phyloP scores from a whole-genome alignment of 2,329 filamentous ascomycete genomes.

The Phialophora expanda region DNA sequence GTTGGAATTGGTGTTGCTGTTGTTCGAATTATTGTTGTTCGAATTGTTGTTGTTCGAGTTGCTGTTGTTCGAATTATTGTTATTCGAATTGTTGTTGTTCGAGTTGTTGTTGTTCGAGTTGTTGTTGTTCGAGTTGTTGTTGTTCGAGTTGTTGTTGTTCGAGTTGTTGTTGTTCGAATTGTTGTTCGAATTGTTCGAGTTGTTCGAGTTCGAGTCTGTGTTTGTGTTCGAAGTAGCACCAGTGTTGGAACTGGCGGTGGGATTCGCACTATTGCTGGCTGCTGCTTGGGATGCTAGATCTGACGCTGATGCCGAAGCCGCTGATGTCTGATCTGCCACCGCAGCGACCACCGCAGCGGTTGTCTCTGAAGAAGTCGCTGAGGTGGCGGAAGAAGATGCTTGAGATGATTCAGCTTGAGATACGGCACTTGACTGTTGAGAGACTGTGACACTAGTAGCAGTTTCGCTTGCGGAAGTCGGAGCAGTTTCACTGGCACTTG shows the following conservation, averaged over 20 bases:
- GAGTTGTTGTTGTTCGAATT: background rate
- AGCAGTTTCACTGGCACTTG: background rate
- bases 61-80: background rate
- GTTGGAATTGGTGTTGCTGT: background rate
- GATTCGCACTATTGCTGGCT: background rate
- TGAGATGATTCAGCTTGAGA: conserved; percentile 2
- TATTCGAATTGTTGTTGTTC: background rate
- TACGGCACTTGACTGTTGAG: background rate
- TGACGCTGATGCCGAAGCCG: background rate
- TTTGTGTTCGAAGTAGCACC: background rate
- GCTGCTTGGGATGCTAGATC: background rate
- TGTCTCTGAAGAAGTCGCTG: conserved; percentile 6
- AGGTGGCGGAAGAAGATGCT: background rate
- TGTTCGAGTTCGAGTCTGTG: background rate
- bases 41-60: background rate
- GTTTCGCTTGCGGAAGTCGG: background rate
- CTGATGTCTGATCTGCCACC: background rate
- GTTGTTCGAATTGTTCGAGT: background rate
- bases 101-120: background rate
- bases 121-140: background rate
- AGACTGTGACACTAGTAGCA: background rate
- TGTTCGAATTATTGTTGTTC: background rate
- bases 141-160: background rate
- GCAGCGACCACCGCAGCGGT: background rate
- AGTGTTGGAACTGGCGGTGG: conserved; percentile 3